Conservation (phyloP, 305 asterid genomes). For the Plantago rigida region DNA sequence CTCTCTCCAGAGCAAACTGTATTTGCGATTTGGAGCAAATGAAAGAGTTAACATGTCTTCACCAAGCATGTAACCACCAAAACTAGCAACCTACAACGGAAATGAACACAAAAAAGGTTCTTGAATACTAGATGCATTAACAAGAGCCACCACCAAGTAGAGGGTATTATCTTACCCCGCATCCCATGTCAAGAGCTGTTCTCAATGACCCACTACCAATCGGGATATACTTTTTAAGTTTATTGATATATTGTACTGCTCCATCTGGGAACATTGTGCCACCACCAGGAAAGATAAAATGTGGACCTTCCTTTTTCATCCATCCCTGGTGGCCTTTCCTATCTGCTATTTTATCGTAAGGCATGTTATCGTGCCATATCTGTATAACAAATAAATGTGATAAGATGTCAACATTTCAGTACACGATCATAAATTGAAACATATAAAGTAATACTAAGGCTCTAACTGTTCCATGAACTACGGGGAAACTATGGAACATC, state of each 20-base stretch:
- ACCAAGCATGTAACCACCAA: conserved; percentile 82
- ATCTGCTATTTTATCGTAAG: conserved; percentile 83
- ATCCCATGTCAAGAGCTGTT: conserved; percentile 98
- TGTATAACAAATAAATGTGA: conserved; percentile 28
- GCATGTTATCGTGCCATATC: conserved; percentile 98
- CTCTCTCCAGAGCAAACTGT: conserved; percentile 97
- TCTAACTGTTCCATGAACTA: neutral
- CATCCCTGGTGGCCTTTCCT: conserved; percentile 97
- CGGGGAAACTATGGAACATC: conserved; percentile 3
- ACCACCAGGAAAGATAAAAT: conserved; percentile 92
- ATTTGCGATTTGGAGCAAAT: conserved; percentile 92
- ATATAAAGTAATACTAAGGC: conserved; percentile 4
- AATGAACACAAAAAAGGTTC: conserved; percentile 6
- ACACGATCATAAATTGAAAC: neutral
- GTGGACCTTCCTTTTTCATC: conserved; percentile 88
- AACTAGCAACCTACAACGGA: conserved; percentile 79
- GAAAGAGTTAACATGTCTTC: conserved; percentile 81
- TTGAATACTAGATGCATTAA: conserved; percentile 6
- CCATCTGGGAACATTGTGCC: conserved; percentile 98
- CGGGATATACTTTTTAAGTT: conserved; percentile 84
- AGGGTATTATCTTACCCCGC: conserved; percentile 54
- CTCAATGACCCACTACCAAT: conserved; percentile 78
- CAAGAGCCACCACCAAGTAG: conserved; percentile 15
- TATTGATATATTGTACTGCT: conserved; percentile 82
- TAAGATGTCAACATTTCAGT: neutral